These are phyloP conservation scores for Salix caprea DNA, from an alignment of 345 rosid species.

Conservation along the genomic window DNA sequence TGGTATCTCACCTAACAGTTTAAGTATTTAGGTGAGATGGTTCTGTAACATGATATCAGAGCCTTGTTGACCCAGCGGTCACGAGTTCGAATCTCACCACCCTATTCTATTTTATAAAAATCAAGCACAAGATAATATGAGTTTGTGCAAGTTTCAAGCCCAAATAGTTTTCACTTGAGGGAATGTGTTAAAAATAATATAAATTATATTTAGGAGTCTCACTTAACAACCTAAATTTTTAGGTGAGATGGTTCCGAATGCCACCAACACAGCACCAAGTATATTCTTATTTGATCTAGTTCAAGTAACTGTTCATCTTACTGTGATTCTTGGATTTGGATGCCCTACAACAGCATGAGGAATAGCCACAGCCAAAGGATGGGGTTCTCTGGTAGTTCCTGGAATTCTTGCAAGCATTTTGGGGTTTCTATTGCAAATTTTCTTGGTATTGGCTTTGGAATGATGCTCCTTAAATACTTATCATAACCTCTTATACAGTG, in stretches of 20 bases:
- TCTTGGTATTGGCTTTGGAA: constrained; percentile 68
- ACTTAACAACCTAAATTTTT: too few species aligned
- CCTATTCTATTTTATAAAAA: too few species aligned
- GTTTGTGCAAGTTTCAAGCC: too few species aligned
- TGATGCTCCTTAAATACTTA: constrained; percentile 49
- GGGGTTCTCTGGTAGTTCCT: constrained; percentile 67
- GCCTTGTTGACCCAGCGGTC: too few species aligned
- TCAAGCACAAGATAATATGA: too few species aligned
- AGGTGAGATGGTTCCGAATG: constrained; percentile 15
- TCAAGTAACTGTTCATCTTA: constrained; percentile 63
- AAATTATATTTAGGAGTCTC: too few species aligned
- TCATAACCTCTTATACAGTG: neutral
- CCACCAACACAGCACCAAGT: constrained; percentile 63
- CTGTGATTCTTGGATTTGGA: constrained; percentile 46
- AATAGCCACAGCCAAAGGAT: constrained; percentile 83
- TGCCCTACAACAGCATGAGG: constrained; percentile 92
- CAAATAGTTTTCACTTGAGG: too few species aligned
- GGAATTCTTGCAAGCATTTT: constrained; percentile 67
- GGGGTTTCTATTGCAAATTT: constrained; percentile 73
- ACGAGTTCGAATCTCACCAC: too few species aligned
- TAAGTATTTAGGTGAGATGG: too few species aligned
- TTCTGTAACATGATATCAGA: too few species aligned
- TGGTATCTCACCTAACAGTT: too few species aligned
- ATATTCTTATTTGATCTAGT: constrained; percentile 61
- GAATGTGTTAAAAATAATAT: too few species aligned